Evolutionary conservation across 2,329 filamentous ascomycete genomes (phyloP), one percentile per base, ranked within the genome.

Genomic region (Pyricularia sp.): DNA sequence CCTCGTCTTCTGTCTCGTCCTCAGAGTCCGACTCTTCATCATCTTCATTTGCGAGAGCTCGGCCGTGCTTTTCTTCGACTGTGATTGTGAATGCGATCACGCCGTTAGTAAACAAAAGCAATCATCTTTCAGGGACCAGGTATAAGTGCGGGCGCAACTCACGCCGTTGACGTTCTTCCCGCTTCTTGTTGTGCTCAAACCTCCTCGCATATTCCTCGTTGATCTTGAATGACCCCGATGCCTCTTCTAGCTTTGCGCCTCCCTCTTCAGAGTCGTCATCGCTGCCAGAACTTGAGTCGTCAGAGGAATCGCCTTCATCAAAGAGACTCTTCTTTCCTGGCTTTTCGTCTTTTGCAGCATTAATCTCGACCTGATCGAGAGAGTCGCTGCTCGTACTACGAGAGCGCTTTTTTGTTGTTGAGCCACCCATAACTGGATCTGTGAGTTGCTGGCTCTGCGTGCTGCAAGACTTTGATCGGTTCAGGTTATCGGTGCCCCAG

Each of bases 141-240:
- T 6, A 8, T 8, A 35, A 49, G 8, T 22, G n/a, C 24, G 12
- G 16, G 22, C n/a, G 22, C 19, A 31, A 76, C 84, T 71, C 72
- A 89, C 88, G 75, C 72, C 84, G 82, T 19, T 92, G 88, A 68
- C 86, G 79, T 74, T 99, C 94, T 73, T 96, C 93, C 66, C 93
- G 85, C 79, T 96, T 96, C 80, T 97, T 97, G 78, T 99, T 99
- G 78, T 97, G 84, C 75, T 99, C 94, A 71, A 96, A 97, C 55
- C 91, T 84, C 70, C 84, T 86, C 59, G 94, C 94, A 75, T 88
- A 99, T 64, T 96, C 91, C 74, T 92, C 82, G 76, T 99, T 97
- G 76, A 99, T 88, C 74, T 89, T 92, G 74, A 97, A 83, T 33
- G 66, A 57, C 0, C 66, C 64, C 1, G 75, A 75, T 49, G 74